Evolutionary conservation across 306 rosid genomes (phyloP).

Genomic region (Quercus engelmannii): DNA sequence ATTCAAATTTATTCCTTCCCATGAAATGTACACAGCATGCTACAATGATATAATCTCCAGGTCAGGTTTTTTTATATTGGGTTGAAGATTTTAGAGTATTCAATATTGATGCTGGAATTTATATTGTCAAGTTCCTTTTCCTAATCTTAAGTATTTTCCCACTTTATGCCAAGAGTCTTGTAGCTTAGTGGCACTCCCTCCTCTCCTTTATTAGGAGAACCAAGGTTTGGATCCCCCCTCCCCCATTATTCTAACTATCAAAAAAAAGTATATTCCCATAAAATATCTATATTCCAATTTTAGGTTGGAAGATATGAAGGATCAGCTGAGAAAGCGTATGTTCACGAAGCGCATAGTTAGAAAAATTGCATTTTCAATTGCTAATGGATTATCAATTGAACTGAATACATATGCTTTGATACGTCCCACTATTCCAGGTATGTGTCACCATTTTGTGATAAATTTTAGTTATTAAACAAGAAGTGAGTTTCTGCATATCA

Average conservation of each 20-base stretch:
- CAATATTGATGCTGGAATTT: neutral
- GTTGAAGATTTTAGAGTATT: neutral
- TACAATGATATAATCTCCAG: constrained; percentile 8
- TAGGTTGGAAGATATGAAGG: constrained; percentile 89
- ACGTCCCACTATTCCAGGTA: constrained; percentile 83
- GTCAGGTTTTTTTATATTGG: constrained; percentile 11
- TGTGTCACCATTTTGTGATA: constrained; percentile 11
- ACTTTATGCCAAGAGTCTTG: no score
- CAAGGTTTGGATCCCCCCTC: no score
- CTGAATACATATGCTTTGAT: constrained; percentile 77
- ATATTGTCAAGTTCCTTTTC: neutral
- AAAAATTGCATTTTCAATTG: constrained; percentile 56
- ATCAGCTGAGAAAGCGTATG: constrained; percentile 86
- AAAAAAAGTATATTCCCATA: no score
- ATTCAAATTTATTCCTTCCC: neutral
- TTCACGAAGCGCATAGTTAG: constrained; percentile 78
- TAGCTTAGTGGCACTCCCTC: no score
- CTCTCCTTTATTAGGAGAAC: no score
- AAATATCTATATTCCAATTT: constrained; percentile 19
- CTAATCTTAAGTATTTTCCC: neutral
- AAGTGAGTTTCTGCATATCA: constrained; percentile 19
- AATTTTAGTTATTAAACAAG: constrained; percentile 1
- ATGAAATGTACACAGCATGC: neutral
- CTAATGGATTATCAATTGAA: constrained; percentile 67
- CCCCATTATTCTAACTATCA: no score